Evolutionary conservation across 192 early-diverging fungal species (phyloP).

Genomic region (Endogone sp.): DNA sequence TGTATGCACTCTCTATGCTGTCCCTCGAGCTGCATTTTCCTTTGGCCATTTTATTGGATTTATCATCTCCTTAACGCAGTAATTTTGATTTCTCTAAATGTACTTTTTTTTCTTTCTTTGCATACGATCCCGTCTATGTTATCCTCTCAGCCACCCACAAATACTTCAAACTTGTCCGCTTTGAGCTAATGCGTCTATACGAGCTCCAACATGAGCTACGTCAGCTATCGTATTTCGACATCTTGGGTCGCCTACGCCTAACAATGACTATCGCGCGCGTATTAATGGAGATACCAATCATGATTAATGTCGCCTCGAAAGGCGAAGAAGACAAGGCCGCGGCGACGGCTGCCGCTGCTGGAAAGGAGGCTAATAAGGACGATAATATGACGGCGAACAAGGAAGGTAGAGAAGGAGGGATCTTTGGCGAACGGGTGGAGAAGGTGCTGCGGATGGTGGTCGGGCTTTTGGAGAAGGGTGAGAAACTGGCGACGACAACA

Average conservation of each 20-base stretch:
- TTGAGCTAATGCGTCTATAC: slow-evolving; percentile 49
- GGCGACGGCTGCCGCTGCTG: too few species aligned
- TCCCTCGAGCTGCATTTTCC: not conserved
- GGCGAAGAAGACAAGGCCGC: slow-evolving; percentile 3
- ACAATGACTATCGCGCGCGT: slow-evolving; percentile 49
- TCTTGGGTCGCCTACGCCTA: slow-evolving; percentile 49
- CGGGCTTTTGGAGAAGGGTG: too few species aligned
- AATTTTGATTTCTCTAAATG: too few species aligned
- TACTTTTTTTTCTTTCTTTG: too few species aligned
- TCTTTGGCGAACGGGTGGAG: too few species aligned
- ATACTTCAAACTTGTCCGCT: slow-evolving; percentile 53
- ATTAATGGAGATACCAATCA: slow-evolving; percentile 47
- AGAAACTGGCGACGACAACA: too few species aligned
- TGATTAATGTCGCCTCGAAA: slow-evolving; percentile 41
- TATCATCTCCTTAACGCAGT: not conserved
- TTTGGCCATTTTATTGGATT: not conserved
- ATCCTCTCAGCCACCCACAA: slow-evolving; percentile 56
- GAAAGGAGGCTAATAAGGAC: too few species aligned
- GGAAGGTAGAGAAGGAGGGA: too few species aligned
- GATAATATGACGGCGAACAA: too few species aligned
- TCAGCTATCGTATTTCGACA: slow-evolving; percentile 47
- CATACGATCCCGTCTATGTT: too few species aligned
- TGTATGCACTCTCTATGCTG: slow-evolving; percentile 9
- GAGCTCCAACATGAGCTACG: slow-evolving; percentile 54
- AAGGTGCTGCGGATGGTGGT: too few species aligned